Conservation (phyloP, 805 yeast genomes). For the Metschnikowia kofuensis region DNA sequence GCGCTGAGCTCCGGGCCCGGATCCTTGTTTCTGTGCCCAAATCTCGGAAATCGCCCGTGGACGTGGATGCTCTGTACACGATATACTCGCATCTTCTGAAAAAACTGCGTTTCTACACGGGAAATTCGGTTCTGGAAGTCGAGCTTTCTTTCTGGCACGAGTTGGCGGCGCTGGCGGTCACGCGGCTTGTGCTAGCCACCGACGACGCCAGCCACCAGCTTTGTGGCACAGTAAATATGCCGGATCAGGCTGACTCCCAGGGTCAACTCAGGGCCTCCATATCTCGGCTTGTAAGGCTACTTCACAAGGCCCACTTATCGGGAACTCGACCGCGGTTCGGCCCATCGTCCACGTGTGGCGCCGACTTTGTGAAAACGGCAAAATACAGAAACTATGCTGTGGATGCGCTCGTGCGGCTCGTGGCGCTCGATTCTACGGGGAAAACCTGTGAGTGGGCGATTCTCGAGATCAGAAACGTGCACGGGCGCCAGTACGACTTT, state of each 20-base stretch:
- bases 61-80: conserved; percentile 11
- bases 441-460: conserved; percentile 31
- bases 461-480: conserved; percentile 24
- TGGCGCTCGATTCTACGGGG: conserved; percentile 36
- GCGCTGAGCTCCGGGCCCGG: conserved; percentile 72
- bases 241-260: conserved; percentile 35
- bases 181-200: conserved; percentile 52
- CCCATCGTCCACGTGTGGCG: conserved; percentile 29
- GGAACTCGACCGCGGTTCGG: conserved; percentile 44
- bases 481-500: conserved; percentile 17
- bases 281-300: conserved; percentile 38
- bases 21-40: conserved; percentile 30
- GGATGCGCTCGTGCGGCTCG: conserved; percentile 47
- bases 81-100: conserved; percentile 10
- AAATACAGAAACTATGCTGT: conserved; percentile 50
- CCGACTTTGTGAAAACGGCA: conserved; percentile 25
- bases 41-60: conserved; percentile 5
- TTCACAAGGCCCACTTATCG: conserved; percentile 46
- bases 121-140: conserved; percentile 17
- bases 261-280: conserved; percentile 25
- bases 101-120: conserved; percentile 10
- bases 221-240: conserved; percentile 52
- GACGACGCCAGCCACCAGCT: conserved; percentile 54
- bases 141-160: conserved; percentile 51
- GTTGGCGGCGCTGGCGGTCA: conserved; percentile 53